Evolutionary conservation across 2,329 filamentous ascomycete genomes (phyloP).

Genomic region (Colletotrichum sidae): DNA sequence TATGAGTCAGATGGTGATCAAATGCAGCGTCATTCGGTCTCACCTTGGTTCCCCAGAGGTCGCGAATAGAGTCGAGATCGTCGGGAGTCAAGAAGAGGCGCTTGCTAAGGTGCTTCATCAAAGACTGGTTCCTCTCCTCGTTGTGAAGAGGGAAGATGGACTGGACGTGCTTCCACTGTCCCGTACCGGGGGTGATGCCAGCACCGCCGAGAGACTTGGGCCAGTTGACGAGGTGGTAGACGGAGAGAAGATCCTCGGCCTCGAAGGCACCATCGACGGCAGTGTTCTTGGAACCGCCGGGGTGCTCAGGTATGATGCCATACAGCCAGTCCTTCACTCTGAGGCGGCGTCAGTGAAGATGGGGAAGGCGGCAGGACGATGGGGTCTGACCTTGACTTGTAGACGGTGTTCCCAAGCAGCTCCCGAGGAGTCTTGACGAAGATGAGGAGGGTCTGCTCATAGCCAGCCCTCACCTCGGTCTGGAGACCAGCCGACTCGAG

Average conservation of each 20-base stretch:
- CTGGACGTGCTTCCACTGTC: constrained; percentile 70
- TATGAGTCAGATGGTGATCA: constrained; percentile 45
- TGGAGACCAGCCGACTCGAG: constrained; percentile 73
- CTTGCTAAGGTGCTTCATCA: constrained; percentile 68
- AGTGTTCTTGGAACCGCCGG: constrained; percentile 65
- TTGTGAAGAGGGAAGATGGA: constrained; percentile 74
- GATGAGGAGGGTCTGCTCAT: constrained; percentile 74
- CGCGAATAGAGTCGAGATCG: constrained; percentile 69
- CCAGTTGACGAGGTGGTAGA: constrained; percentile 75
- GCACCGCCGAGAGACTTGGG: constrained; percentile 69
- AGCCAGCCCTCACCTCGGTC: constrained; percentile 78
- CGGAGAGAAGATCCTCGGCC: constrained; percentile 76
- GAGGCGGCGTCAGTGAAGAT: constrained; percentile 4
- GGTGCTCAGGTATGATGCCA: constrained; percentile 74
- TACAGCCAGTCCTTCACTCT: constrained; percentile 83
- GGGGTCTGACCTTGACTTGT: constrained; percentile 69
- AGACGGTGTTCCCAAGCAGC: constrained; percentile 73
- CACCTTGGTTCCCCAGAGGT: constrained; percentile 71
- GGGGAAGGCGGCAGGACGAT: not conserved
- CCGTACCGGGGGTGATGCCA: constrained; percentile 68
- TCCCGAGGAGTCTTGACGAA: constrained; percentile 74
- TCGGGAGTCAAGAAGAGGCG: constrained; percentile 61
- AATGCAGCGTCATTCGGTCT: not conserved
- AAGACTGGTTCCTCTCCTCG: constrained; percentile 63
- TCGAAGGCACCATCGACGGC: constrained; percentile 64